Conservation (phyloP, 352 stramenopile species). For the Phytophthora brassicae region DNA sequence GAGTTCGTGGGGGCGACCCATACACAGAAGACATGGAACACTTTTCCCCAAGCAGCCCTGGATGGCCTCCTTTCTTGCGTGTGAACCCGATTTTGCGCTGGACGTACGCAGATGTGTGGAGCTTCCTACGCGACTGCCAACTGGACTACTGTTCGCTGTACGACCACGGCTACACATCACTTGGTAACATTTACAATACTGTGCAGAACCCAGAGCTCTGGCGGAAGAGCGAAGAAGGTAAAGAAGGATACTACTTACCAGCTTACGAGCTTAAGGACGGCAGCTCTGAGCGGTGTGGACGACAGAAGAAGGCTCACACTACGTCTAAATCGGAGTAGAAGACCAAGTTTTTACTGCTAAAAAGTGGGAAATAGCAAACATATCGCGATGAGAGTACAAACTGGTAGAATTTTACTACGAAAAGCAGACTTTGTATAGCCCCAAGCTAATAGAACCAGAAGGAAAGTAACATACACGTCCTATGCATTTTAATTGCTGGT, state of each 20-base stretch:
- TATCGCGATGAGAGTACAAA: no score
- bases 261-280: slow-evolving; percentile 73
- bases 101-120: slow-evolving; percentile 95
- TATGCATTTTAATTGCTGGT: not conserved
- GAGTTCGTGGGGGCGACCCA: slow-evolving; percentile 90
- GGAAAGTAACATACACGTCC: not conserved
- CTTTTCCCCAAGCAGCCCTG: slow-evolving; percentile 82
- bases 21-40: slow-evolving; percentile 89
- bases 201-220: slow-evolving; percentile 92
- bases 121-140: slow-evolving; percentile 87
- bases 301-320: slow-evolving; percentile 75
- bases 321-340: slow-evolving; percentile 54
- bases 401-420: no score
- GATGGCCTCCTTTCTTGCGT: slow-evolving; percentile 95
- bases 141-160: slow-evolving; percentile 91
- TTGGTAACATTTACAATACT: slow-evolving; percentile 95
- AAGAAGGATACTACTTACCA: slow-evolving; percentile 68
- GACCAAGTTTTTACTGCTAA: no score
- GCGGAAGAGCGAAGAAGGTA: slow-evolving; percentile 55
- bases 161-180: slow-evolving; percentile 92
- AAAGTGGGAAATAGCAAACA: no score
- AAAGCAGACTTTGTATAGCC: no score
- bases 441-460: slow-evolving; percentile 22
- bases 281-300: slow-evolving; percentile 67
- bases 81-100: slow-evolving; percentile 98